phyloP scores from a whole-genome alignment of 495 filamentous ascomycete genomes.

The Penicillium dipodomyicola region DNA sequence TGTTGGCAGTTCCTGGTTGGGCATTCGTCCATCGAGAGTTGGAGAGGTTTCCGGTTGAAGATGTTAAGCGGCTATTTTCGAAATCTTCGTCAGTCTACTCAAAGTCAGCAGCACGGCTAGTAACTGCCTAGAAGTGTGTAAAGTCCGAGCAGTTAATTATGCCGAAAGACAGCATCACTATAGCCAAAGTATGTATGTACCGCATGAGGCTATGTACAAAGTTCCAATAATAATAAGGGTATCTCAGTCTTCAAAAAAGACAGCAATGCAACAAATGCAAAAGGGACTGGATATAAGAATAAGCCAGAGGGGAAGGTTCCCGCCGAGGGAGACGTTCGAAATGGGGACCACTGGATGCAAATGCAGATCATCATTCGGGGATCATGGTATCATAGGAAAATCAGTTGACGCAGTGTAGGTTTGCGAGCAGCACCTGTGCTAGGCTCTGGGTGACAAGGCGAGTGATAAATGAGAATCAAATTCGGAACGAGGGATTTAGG shows the following conservation, averaged over 20 bases:
- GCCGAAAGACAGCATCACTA: background rate
- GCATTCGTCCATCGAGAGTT: too few relatives aligned
- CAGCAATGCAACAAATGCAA: conserved; percentile 6
- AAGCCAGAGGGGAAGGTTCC: background rate
- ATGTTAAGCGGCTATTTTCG: too few relatives aligned
- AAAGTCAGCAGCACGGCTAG: background rate
- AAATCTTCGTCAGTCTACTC: background rate
- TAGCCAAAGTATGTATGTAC: background rate
- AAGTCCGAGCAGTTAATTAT: background rate
- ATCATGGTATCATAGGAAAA: conserved; percentile 17
- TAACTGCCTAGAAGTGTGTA: background rate
- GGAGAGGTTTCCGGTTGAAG: too few relatives aligned
- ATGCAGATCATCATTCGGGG: conserved; percentile 10
- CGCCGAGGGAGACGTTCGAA: background rate
- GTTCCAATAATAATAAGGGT: conserved; percentile 5
- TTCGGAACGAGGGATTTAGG: background rate
- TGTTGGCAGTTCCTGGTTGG: too few relatives aligned
- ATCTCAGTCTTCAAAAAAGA: conserved; percentile 5
- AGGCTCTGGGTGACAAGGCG: background rate
- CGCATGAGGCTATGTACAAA: conserved; percentile 1
- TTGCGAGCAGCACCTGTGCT: conserved; percentile 7
- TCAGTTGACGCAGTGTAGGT: background rate
- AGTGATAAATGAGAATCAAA: background rate
- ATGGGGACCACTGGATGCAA: conserved; percentile 6
- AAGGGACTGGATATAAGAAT: background rate